Conservation (phyloP, 2,329 filamentous ascomycete species). For the Microcyclospora tardicrescens region DNA sequence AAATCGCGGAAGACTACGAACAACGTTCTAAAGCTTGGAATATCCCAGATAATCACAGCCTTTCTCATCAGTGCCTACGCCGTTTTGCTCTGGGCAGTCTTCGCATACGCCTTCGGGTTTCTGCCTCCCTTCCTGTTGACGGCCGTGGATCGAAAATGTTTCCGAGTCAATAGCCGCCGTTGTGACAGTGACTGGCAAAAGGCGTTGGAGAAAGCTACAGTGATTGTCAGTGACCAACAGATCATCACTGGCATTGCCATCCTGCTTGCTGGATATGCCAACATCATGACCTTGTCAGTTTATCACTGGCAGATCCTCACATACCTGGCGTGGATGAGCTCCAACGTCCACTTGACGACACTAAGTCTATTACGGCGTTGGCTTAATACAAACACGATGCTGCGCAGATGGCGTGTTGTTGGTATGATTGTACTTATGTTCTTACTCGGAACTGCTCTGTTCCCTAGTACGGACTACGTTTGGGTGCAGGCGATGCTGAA, state of each 20-base stretch:
- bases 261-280: slow-evolving; percentile 13
- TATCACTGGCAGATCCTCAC: slow-evolving; percentile 17
- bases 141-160: too few relatives aligned
- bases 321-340: slow-evolving; percentile 21
- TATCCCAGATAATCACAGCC: too few relatives aligned
- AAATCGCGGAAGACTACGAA: too few relatives aligned
- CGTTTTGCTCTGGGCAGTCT: too few relatives aligned
- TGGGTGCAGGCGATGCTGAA: slow-evolving; percentile 3
- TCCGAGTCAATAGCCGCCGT: too few relatives aligned
- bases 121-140: too few relatives aligned
- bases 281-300: slow-evolving; percentile 8
- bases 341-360: slow-evolving; percentile 15
- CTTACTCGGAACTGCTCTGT: slow-evolving; percentile 8
- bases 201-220: slow-evolving; percentile 3
- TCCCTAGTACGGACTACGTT: slow-evolving; percentile 6
- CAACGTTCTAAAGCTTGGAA: too few relatives aligned
- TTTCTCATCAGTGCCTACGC: too few relatives aligned
- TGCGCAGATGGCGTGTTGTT: slow-evolving; percentile 10
- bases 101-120: too few relatives aligned
- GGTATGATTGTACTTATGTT: slow-evolving; percentile 13
- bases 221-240: slow-evolving; percentile 19
- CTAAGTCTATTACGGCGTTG: slow-evolving; percentile 11
- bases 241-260: slow-evolving; percentile 19
- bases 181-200: too few relatives aligned
- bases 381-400: slow-evolving; percentile 5